phyloP scores from a whole-genome alignment of 345 rosid genomes.

The Carallia pectinifolia region DNA sequence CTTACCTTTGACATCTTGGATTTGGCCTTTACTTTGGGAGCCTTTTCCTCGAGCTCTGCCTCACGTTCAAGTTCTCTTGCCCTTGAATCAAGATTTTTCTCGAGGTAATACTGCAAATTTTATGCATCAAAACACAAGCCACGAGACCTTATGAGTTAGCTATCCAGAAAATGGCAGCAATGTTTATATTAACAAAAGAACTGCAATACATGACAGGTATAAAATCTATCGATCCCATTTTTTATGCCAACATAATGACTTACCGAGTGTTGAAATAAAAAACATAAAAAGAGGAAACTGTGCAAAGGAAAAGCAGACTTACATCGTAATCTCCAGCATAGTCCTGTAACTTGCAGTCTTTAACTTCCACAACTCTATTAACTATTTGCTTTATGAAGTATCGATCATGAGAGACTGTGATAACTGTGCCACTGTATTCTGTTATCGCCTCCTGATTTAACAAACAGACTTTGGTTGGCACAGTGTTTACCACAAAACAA shows the following conservation, averaged over 20 bases:
- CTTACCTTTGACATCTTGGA: slow-evolving; percentile 94
- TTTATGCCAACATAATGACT: no score
- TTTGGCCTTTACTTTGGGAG: slow-evolving; percentile 89
- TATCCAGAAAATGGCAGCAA: no score
- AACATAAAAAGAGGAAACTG: background rate
- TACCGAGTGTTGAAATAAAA: background rate
- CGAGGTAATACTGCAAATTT: slow-evolving; percentile 74
- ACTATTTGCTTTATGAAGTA: slow-evolving; percentile 95
- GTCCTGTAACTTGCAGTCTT: slow-evolving; percentile 63
- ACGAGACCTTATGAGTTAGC: no score
- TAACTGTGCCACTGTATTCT: slow-evolving; percentile 81
- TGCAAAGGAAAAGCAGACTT: slow-evolving; percentile 3
- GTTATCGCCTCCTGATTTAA: slow-evolving; percentile 78
- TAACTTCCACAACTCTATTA: slow-evolving; percentile 87
- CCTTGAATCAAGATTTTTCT: slow-evolving; percentile 92
- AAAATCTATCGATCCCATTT: no score
- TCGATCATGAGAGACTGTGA: slow-evolving; percentile 84
- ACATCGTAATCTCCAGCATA: slow-evolving; percentile 90
- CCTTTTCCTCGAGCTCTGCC: slow-evolving; percentile 78
- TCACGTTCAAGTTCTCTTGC: slow-evolving; percentile 74
- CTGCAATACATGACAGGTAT: no score
- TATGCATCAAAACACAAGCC: background rate
- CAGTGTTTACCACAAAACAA: background rate
- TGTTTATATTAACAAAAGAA: no score
- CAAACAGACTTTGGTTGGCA: background rate